Evolutionary conservation across 2,329 filamentous ascomycete genomes (phyloP).

Genomic region (Clarireedia homoeocarpa): DNA sequence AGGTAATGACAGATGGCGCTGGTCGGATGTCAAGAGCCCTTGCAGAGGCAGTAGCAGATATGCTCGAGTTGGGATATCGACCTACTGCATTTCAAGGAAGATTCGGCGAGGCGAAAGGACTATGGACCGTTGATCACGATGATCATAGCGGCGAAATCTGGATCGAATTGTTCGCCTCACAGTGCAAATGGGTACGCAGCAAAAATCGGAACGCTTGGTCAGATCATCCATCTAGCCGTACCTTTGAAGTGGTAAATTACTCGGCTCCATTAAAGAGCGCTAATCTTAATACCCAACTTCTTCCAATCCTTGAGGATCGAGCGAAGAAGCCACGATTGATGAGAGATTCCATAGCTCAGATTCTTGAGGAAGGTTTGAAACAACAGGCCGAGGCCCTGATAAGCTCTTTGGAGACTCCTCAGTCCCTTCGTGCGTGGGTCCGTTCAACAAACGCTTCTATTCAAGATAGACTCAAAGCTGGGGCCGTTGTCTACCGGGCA

Average conservation of each 20-base stretch:
- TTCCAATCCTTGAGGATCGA: slow-evolving; percentile 58
- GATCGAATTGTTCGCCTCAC: slow-evolving; percentile 61
- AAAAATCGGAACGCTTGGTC: slow-evolving; percentile 32
- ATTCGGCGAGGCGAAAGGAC: slow-evolving; percentile 65
- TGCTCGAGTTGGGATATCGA: slow-evolving; percentile 42
- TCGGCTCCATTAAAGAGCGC: slow-evolving; percentile 43
- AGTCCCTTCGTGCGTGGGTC: slow-evolving; percentile 47
- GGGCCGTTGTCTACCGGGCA: slow-evolving; percentile 17
- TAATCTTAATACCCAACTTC: slow-evolving; percentile 57
- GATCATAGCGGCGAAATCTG: slow-evolving; percentile 43
- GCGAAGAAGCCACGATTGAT: slow-evolving; percentile 39
- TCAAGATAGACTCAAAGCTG: slow-evolving; percentile 28
- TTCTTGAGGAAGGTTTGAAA: slow-evolving; percentile 43
- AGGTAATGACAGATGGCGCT: slow-evolving; percentile 61
- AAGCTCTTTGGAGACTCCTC: slow-evolving; percentile 41
- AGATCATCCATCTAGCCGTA: slow-evolving; percentile 43
- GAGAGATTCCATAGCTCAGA: slow-evolving; percentile 38
- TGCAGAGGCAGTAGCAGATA: slow-evolving; percentile 42
- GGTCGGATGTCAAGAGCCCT: slow-evolving; percentile 55
- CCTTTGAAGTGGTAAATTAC: slow-evolving; percentile 53
- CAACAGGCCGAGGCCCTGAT: slow-evolving; percentile 45
- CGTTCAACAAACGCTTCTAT: slow-evolving; percentile 36
- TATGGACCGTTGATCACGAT: slow-evolving; percentile 58
- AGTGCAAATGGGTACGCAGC: slow-evolving; percentile 57
- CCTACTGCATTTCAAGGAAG: slow-evolving; percentile 63